Evolutionary conservation across 805 yeast species (phyloP), one percentile per base, ranked within the genome.

Genomic region (Candida insectorum): DNA sequence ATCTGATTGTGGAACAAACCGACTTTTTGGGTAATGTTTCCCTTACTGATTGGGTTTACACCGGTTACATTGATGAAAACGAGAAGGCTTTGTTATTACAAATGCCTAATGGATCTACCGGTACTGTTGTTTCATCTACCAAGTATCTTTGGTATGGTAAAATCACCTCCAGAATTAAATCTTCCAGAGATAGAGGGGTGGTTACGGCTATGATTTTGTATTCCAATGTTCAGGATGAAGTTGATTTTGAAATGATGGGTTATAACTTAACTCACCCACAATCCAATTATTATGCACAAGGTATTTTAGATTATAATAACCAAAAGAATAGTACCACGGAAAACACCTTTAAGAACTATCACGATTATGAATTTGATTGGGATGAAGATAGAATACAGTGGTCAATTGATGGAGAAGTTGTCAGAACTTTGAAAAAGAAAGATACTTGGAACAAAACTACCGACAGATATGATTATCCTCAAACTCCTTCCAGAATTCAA

Each of bases 121-220:
- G 96, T 54, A 75, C 95, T 9, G 89, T 87, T 31, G 53, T 88
- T 16, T 81, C 94, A 0, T 80, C 94, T 3, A 76, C 94, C 4
- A 71, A 76, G 51, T 85, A 75, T 60, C 60, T 89, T 35, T 89
- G 95, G 96, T 88, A 84, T 60, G 97, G 97, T 34, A 84, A 79
- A 54, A 71, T 86, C 20, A 64, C 79, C 20, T 80, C 82, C 30
- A 73, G 65, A 31, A 50, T 87, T 50, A 87, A 82, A 64, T 67
- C 91, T 0, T 83, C 96, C 1, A 85, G 77, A 52, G 72, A 71
- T 24, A 69, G 60, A 7, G 97, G 97, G 69, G 96, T 88, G 23
- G 74, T 88, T 38, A 73, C 94, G 11, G 89, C 95, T 19, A 77
- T 80, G 50, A 86, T 88, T 58, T 57, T 86, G 33, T 81, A 77